Evolutionary conservation across 768 basidiomycete species (phyloP), one percentile per base, ranked within the genome.

Genomic region (Xanthoconium stramineum): DNA sequence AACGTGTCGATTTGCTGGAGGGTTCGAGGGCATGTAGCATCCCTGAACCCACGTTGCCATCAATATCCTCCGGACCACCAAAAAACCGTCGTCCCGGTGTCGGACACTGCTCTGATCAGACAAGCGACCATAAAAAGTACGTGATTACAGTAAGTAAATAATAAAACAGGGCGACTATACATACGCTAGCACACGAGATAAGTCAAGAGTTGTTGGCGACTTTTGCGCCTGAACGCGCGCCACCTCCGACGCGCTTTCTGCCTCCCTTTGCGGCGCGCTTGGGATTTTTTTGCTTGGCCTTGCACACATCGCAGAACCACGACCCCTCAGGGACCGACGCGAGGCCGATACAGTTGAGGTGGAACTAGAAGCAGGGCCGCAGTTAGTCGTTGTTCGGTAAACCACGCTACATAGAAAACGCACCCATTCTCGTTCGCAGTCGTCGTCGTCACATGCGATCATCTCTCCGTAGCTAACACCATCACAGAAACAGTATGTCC

Each of bases 361-460:
- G 91, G 78, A 92, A 94, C 91, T 94, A 63, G 49, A 47, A 15
- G 6, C 53, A 47, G 42, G 53, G 32, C 61, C 54, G 42, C 30
- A 60, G 54, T 68, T 24, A 61, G 49, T 29, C 20, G 19, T 12
- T n/a, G 56, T 50, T 49, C n/a, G 17, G 32, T 28, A 49, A 14
- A 47, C 46, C 39, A 28, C 45, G 51, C 52, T 44, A 61, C 51
- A 36, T 51, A 50, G 24, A 52, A 53, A 45, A 62, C 90, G 68
- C 62, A 95, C 94, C 94, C 94, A 97, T 87, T 95, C 93, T 55
- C 79, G 78, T 63, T 86, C 84, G 74, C 94, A 96, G 44, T 79
- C 77, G 17, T 77, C 75, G 64, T 86, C 90, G 69, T 97, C 94
- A 69, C 94, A 97, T 24, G 86, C 94, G 63, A 97, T 91, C 94